Evolutionary conservation across 2,329 filamentous ascomycete species (phyloP).

Genomic region (Alternaria angustiovoidea): DNA sequence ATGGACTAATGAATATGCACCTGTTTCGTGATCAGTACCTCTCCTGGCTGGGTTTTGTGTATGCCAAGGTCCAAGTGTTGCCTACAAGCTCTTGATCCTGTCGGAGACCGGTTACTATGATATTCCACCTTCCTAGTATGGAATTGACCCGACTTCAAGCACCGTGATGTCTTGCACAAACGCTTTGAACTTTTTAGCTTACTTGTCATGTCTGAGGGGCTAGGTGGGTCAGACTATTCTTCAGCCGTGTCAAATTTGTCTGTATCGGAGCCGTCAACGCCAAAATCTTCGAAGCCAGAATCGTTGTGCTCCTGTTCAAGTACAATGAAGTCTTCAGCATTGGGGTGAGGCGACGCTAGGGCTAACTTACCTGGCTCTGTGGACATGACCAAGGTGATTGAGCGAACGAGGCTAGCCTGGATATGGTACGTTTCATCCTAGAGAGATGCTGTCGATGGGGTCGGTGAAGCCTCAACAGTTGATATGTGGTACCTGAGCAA

Average conservation of each 20-base stretch:
- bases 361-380: conserved; percentile 1
- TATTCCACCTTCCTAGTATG: neutral
- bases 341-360: conserved; percentile 2
- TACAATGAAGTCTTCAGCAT: neutral
- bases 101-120: neutral
- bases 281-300: neutral
- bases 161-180: neutral
- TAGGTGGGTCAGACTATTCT: neutral
- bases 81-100: neutral
- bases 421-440: neutral
- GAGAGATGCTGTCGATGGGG: neutral
- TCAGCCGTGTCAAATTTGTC: neutral
- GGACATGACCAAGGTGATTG: neutral
- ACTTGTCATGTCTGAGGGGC: neutral
- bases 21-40: neutral
- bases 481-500: neutral
- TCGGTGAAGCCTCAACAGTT: neutral
- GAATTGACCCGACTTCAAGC: neutral
- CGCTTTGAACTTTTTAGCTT: neutral
- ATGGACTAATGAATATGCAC: neutral
- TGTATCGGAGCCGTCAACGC: neutral
- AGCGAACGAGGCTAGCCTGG: neutral
- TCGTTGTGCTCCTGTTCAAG: neutral
- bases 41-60: neutral
- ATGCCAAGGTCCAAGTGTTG: neutral